Percentiles rank a stretch among this genome's conserved stretches.
These are phyloP conservation scores for Halenospora varia DNA, from an alignment of 495 filamentous ascomycete species.

Conservation along the genomic window DNA sequence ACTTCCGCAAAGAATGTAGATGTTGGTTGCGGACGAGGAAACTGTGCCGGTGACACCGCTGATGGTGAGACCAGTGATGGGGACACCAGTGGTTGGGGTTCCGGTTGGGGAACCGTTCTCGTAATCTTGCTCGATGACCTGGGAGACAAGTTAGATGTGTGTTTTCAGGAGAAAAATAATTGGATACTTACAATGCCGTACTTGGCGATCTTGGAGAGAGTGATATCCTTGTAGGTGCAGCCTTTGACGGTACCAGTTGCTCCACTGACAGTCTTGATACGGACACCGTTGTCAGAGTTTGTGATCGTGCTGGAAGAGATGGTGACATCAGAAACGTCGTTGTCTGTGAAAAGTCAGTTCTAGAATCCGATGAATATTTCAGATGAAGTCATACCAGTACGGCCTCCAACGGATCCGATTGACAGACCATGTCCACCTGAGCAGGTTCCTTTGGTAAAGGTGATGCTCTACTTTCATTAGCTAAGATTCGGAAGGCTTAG, in stretches of 20 bases:
- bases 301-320: conserved; percentile 47
- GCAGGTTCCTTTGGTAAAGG: conserved; percentile 48
- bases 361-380: too few species aligned
- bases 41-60: conserved; percentile 48
- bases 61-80: conserved; percentile 60
- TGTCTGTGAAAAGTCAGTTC: conserved; percentile 38
- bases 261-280: conserved; percentile 58
- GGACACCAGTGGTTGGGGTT: conserved; percentile 54
- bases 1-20: conserved; percentile 52
- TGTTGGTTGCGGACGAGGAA: conserved; percentile 33
- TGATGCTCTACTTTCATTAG: conserved; percentile 29
- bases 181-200: conserved; percentile 47
- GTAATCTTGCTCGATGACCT: conserved; percentile 64
- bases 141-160: neutral
- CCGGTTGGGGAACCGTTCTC: conserved; percentile 59
- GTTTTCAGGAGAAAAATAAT: neutral
- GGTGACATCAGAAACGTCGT: conserved; percentile 53
- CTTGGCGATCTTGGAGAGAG: conserved; percentile 50
- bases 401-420: conserved; percentile 65
- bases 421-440: conserved; percentile 64
- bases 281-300: conserved; percentile 52
- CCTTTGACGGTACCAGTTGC: conserved; percentile 53
- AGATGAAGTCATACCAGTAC: conserved; percentile 20
- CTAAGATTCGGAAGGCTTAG: neutral
- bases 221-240: conserved; percentile 57